Evolutionary conservation across 306 rosid species (phyloP), one percentile per base, ranked within the genome.

Genomic region (Cyamopsis tetragonoloba): DNA sequence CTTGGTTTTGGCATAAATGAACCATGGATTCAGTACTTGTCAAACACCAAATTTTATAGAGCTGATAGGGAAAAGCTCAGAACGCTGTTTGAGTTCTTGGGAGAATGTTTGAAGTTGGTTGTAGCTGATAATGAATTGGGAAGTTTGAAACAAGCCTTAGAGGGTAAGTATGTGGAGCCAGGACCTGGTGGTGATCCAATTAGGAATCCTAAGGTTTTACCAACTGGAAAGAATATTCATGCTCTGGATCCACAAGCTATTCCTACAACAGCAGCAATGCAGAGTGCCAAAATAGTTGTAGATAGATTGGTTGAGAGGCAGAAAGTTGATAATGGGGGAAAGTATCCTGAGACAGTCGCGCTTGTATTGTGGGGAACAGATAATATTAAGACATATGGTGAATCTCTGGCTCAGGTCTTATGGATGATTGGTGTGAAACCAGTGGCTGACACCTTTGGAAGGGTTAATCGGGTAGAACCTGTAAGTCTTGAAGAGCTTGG

Each of bases 121-220:
- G 99, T 95, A 43, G 93, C 92, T 17, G 91, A 95, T 72, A 95
- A 95, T 62, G 99, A 95, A 80, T 46, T 93, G 68, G 97, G 99
- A 37, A 90, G 99, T 68, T 61, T 95, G 77, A 95, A 88, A 79
- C 99, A 95, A 80, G 99, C 99, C 51, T 83, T 95, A 84, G 96
- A 90, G 78, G 99, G 99, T 35, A 88, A 95, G 42, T 95, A 58
- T 54, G 97, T 95, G 6, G 97, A 88, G 87, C 97, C 97, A 12
- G 99, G 99, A 19, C 99, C 99, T 13, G 99, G 99, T 44, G 99
- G 99, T 6, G 99, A 95, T 71, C 99, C 99, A 0, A 92, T 92
- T 14, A 84, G 96, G 49, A 92, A 92, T 74, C 98, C 98, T 0
- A 92, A 92, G 74, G 98, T 89, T 67, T 72, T 92, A 55, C 96